Conservation (phyloP, 805 yeast species). For the Ogataea zsoltii region DNA sequence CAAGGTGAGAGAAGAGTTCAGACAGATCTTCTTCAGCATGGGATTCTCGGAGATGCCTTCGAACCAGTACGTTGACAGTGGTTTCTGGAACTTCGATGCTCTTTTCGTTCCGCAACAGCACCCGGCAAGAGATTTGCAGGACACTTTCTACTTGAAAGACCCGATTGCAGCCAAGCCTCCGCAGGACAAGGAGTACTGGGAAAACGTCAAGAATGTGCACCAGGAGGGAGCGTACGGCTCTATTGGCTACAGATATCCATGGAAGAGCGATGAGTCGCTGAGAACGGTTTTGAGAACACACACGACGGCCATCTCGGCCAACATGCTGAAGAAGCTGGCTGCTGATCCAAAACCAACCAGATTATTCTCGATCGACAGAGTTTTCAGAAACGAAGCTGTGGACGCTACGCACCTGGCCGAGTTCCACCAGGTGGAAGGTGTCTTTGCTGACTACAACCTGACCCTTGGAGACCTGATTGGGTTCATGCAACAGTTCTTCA, state of each 20-base stretch:
- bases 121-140: conserved; percentile 99
- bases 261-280: conserved; percentile 90
- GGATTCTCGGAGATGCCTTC: conserved; percentile 99
- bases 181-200: conserved; percentile 74
- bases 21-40: conserved; percentile 96
- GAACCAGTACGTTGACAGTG: conserved; percentile 95
- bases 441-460: conserved; percentile 91
- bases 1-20: conserved; percentile 96
- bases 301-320: conserved; percentile 91
- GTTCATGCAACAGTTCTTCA: conserved; percentile 96
- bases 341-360: conserved; percentile 86
- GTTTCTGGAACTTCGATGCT: conserved; percentile 99
- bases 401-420: conserved; percentile 99
- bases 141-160: conserved; percentile 95
- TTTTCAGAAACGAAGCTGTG: conserved; percentile 98
- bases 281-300: conserved; percentile 95
- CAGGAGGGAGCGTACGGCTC: conserved; percentile 90
- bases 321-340: conserved; percentile 85
- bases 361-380: conserved; percentile 94
- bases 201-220: conserved; percentile 80
- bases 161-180: conserved; percentile 83
- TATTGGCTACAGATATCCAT: conserved; percentile 96
- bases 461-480: conserved; percentile 96
- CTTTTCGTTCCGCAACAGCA: conserved; percentile 98
- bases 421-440: conserved; percentile 99